Percentiles rank a stretch among this genome's conserved stretches.
Conservation (phyloP, 1,139 yeast species). For the Candida gigantensis region DNA sequence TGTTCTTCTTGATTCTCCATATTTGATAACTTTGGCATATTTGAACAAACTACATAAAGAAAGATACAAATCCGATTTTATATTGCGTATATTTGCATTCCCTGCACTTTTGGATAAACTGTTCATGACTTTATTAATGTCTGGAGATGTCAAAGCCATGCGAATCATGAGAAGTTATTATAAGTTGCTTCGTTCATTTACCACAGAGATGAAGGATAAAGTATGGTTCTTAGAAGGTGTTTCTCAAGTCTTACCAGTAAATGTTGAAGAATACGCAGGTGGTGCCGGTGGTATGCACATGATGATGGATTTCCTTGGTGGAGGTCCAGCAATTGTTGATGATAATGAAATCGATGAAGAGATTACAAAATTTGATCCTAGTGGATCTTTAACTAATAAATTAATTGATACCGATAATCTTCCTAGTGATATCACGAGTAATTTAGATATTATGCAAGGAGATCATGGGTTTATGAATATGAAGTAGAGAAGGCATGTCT, state of each 20-base stretch:
- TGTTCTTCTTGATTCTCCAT: conserved; percentile 79
- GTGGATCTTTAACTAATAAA: conserved; percentile 40
- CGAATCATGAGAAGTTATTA: conserved; percentile 87
- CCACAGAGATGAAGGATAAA: conserved; percentile 81
- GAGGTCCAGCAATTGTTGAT: conserved; percentile 56
- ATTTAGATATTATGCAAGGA: conserved; percentile 51
- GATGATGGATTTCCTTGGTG: conserved; percentile 86
- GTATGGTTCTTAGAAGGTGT: conserved; percentile 97
- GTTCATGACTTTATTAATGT: conserved; percentile 72
- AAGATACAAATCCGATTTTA: conserved; percentile 80
- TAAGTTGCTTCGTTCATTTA: conserved; percentile 74
- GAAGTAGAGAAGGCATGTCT: too few relatives aligned
- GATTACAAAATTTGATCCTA: conserved; percentile 47
- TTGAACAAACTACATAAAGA: conserved; percentile 82
- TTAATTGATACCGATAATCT: conserved; percentile 55
- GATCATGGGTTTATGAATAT: conserved; percentile 21
- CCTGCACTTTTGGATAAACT: conserved; percentile 87
- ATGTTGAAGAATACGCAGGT: conserved; percentile 80
- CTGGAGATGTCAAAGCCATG: conserved; percentile 86
- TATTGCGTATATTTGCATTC: conserved; percentile 84
- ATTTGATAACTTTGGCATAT: conserved; percentile 80
- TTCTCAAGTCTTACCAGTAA: conserved; percentile 78
- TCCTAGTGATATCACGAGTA: conserved; percentile 57
- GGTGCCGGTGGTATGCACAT: conserved; percentile 86
- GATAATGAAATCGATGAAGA: conserved; percentile 46